Evolutionary conservation across 768 basidiomycete species (phyloP), one percentile per base, ranked within the genome.

Genomic region (Russula vinacea): DNA sequence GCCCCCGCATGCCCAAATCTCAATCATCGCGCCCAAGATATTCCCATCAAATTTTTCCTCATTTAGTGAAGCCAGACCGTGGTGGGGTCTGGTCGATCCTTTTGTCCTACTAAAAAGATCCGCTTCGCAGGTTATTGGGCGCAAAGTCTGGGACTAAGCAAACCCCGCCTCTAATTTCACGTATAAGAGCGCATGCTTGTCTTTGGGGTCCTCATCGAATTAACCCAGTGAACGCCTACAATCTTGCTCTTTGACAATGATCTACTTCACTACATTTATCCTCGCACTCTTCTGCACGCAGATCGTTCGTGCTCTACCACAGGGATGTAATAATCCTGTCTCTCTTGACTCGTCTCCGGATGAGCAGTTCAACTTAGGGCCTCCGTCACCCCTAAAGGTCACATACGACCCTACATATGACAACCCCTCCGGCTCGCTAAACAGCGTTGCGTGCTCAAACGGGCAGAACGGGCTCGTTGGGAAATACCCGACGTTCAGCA

Each of bases 381-480:
- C 44, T 2, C 62, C 39, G 17, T 37, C 47, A 26, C 63, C 56
- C 13, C 55, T 65, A 5, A 29, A 29, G 29, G 29, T 56, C 40
- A 66, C 74, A 2, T 86, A 76, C 69, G 83, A 87, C 74, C 50
- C 73, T 22, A 58, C 72, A 4, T 88, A 84, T 72, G 88, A 87
- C 74, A 73, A 78, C 11, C 57, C 60, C 2, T 49, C 54, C 10
- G 69, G 69, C 29, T 80, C 81, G 8, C 75, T 87, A 24, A 62
- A 71, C 68, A 72, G 68, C 5, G 78, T 83, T 51, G 76, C 79
- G 50, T 85, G 84, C 74, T 83, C 81, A 1, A 74, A 82, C 67
- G 85, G 85, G 10, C 62, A 72, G 26, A 75, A 84, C 60, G 85
- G 85, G 13, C 75, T 88, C 32, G 47, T 78, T 14, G 76, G 78